Percentiles rank a stretch among this genome's conserved stretches.
phyloP scores from a whole-genome alignment of 2,329 filamentous ascomycete genomes.

The Diplodia seriata region DNA sequence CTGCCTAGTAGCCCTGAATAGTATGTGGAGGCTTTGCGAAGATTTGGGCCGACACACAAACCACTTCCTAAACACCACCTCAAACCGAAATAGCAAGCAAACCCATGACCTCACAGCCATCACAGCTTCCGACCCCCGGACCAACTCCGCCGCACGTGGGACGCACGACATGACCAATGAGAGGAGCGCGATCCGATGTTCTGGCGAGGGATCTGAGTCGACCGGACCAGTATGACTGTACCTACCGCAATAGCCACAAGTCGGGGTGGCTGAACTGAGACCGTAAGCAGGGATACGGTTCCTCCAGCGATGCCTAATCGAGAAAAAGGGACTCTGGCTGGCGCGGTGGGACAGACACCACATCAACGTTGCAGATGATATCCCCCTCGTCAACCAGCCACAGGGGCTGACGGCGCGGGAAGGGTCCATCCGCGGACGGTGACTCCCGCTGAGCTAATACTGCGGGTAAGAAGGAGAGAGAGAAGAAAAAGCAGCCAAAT shows the following conservation, averaged over 20 bases:
- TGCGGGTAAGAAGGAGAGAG: background rate
- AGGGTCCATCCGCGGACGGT: background rate
- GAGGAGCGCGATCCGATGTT: no score
- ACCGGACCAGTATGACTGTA: conserved; percentile 9
- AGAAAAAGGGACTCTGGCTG: conserved; percentile 7
- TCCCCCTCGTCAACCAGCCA: background rate
- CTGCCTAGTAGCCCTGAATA: no score
- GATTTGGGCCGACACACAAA: background rate
- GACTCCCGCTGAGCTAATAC: conserved; percentile 19
- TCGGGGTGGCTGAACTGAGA: conserved; percentile 14
- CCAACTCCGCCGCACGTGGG: background rate
- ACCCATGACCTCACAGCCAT: background rate
- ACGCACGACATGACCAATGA: background rate
- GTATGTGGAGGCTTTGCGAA: background rate
- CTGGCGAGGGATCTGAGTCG: background rate
- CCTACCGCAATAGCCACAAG: background rate
- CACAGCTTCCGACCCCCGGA: background rate
- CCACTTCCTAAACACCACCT: background rate
- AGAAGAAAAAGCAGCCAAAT: background rate
- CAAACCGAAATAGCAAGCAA: background rate
- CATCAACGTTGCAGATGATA: conserved; percentile 1
- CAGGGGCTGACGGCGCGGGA: background rate
- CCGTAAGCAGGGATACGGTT: background rate
- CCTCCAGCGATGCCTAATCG: background rate
- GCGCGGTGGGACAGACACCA: no score